A percentile compares a stretch with the other conserved stretches of the same genome.
These are phyloP conservation scores for Hymenoscyphus occultus DNA, from an alignment of 2,329 filamentous ascomycete genomes.

Conservation along the genomic window DNA sequence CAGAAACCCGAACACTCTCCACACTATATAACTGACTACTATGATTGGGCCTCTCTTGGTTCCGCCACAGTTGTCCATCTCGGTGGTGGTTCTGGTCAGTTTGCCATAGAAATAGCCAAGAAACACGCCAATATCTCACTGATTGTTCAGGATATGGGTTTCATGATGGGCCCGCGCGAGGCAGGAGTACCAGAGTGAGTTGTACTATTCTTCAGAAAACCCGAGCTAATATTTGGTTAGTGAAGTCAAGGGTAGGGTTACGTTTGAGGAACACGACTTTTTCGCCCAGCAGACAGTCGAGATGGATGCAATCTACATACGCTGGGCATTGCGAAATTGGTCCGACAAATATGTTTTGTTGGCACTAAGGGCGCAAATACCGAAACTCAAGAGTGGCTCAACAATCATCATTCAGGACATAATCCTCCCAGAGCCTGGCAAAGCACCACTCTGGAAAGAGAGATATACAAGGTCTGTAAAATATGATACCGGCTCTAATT, in stretches of 20 bases:
- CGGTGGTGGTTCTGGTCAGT: background rate
- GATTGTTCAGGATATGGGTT: background rate
- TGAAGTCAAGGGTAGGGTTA: slow-evolving; percentile 25
- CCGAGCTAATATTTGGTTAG: slow-evolving; percentile 25
- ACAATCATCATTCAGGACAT: slow-evolving; percentile 37
- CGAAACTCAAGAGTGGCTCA: slow-evolving; percentile 42
- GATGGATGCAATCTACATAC: slow-evolving; percentile 45
- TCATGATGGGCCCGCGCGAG: background rate
- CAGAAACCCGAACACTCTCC: background rate
- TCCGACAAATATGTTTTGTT: slow-evolving; percentile 40
- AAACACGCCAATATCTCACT: background rate
- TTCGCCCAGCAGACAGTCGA: slow-evolving; percentile 43
- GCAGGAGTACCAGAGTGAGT: background rate
- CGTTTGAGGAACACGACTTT: slow-evolving; percentile 42
- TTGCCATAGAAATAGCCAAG: background rate
- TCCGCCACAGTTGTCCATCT: background rate
- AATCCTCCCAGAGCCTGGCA: slow-evolving; percentile 29
- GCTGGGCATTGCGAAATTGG: slow-evolving; percentile 50
- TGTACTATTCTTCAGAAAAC: too few species aligned
- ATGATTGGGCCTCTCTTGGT: background rate
- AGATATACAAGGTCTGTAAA: slow-evolving; percentile 37
- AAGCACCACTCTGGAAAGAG: slow-evolving; percentile 33
- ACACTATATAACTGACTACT: background rate
- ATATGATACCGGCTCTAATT: background rate
- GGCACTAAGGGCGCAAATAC: slow-evolving; percentile 39